Evolutionary conservation across 2,329 filamentous ascomycete genomes (phyloP).

Genomic region (Aspergillus amoenus): DNA sequence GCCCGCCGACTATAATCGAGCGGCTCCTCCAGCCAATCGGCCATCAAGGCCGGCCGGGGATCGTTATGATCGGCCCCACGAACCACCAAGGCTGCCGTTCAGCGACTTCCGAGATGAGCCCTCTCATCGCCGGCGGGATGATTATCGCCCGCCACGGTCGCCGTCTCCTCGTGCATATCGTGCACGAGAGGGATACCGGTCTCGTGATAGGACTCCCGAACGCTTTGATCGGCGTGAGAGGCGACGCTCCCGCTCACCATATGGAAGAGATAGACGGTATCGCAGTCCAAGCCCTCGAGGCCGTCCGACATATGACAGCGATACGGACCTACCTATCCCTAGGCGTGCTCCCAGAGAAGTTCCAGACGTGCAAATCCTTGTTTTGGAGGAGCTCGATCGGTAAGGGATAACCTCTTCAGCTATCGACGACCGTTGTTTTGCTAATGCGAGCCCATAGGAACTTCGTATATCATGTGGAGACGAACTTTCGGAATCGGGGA

Average conservation of each 20-base stretch:
- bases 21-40: conserved; percentile 32
- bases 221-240: conserved; percentile 55
- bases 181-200: conserved; percentile 63
- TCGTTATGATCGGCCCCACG: conserved; percentile 45
- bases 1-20: conserved; percentile 60
- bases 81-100: conserved; percentile 37
- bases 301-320: conserved; percentile 54
- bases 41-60: conserved; percentile 34
- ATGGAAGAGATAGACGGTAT: conserved; percentile 60
- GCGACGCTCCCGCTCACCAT: conserved; percentile 70
- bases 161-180: conserved; percentile 61
- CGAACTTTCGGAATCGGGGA: conserved; percentile 68
- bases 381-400: conserved; percentile 72
- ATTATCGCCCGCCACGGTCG: conserved; percentile 61
- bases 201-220: conserved; percentile 46
- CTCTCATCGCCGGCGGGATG: conserved; percentile 54
- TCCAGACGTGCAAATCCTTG: conserved; percentile 84
- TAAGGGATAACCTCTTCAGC: conserved; percentile 22
- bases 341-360: conserved; percentile 71
- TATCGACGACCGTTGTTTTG: conserved; percentile 4
- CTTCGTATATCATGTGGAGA: conserved; percentile 81
- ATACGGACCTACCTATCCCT: conserved; percentile 69
- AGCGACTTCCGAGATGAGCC: conserved; percentile 54
- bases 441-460: conserved; percentile 49
- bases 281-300: conserved; percentile 69